Conservation (phyloP, 2,329 filamentous ascomycete genomes). For the Colletotrichum sp. region DNA sequence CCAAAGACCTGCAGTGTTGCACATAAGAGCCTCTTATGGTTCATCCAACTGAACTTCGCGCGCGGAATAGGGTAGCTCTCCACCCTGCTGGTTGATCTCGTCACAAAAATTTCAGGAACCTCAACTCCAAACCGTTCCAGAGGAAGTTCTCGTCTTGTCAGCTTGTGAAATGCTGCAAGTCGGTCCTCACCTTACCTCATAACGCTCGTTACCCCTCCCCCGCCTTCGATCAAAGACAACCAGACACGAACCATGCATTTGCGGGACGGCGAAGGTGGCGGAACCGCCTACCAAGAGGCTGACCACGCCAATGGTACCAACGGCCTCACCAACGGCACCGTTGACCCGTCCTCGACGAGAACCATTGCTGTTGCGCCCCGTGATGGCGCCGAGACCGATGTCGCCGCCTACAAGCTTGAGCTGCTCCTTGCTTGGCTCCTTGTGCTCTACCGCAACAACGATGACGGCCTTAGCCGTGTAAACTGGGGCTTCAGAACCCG, state of each 20-base stretch:
- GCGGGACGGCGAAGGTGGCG: conserved; percentile 22
- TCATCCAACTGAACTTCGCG: not conserved
- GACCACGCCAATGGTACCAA: not conserved
- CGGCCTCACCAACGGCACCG: not conserved
- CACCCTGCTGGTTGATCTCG: conserved; percentile 8
- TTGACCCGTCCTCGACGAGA: conserved; percentile 18
- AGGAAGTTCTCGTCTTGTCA: not conserved
- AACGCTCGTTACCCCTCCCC: conserved; percentile 28
- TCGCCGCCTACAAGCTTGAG: conserved; percentile 18
- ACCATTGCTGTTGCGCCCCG: conserved; percentile 6
- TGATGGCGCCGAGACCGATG: not conserved
- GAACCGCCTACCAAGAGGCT: conserved; percentile 14
- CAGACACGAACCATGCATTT: conserved; percentile 21
- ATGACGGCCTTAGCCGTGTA: conserved; percentile 20
- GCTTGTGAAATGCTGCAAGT: conserved; percentile 10
- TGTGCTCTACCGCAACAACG: conserved; percentile 25
- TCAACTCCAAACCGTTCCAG: not conserved
- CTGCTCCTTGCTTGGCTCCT: conserved; percentile 28
- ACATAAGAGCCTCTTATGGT: conserved; percentile 18
- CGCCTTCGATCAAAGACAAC: not conserved
- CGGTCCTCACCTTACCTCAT: not conserved
- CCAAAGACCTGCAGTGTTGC: conserved; percentile 7
- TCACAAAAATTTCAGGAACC: not conserved
- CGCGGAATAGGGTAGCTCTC: conserved; percentile 7
- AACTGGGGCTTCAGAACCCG: conserved; percentile 18